These are phyloP conservation scores for Pseudonitzschia multiseries DNA, from an alignment of 108 stramenopile species.

Conservation along the genomic window DNA sequence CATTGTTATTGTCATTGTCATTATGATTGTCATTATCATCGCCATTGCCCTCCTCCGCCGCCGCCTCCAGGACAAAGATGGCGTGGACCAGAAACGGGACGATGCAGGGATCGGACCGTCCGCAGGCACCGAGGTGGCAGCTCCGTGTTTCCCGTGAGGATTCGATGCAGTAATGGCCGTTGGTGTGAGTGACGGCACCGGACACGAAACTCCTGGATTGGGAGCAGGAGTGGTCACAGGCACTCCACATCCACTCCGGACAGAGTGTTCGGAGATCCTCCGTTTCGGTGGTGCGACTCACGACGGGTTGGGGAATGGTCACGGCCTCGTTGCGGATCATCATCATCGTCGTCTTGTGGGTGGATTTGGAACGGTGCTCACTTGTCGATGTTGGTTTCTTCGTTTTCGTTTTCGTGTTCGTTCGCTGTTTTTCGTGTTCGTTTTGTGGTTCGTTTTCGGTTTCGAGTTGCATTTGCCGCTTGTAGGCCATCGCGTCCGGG, in stretches of 20 bases:
- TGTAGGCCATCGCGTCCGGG: constrained; percentile 26
- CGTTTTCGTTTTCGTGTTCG: constrained; percentile 1
- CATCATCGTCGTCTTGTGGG: no score
- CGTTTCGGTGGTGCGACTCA: not conserved
- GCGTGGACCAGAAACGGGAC: constrained; percentile 74
- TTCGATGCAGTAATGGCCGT: constrained; percentile 64
- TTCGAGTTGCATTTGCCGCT: no score
- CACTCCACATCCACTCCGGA: constrained; percentile 53
- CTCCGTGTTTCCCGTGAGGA: constrained; percentile 45
- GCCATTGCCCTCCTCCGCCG: not conserved
- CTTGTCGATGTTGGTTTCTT: no score
- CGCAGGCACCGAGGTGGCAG: constrained; percentile 75
- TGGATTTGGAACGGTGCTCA: no score
- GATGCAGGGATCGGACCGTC: constrained; percentile 65
- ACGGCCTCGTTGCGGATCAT: constrained; percentile 16
- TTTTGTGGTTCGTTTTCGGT: no score
- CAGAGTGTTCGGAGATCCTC: not conserved
- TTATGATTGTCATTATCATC: not conserved
- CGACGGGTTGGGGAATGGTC: constrained; percentile 12
- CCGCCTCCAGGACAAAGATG: constrained; percentile 52
- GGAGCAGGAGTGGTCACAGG: constrained; percentile 66
- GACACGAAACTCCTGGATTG: constrained; percentile 52
- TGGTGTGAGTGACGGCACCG: constrained; percentile 12
- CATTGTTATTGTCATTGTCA: no score
- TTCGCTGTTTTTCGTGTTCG: no score